Base-by-base conservation (phyloP, 306 rosid species). In the Leucaena leucocephala region DNA sequence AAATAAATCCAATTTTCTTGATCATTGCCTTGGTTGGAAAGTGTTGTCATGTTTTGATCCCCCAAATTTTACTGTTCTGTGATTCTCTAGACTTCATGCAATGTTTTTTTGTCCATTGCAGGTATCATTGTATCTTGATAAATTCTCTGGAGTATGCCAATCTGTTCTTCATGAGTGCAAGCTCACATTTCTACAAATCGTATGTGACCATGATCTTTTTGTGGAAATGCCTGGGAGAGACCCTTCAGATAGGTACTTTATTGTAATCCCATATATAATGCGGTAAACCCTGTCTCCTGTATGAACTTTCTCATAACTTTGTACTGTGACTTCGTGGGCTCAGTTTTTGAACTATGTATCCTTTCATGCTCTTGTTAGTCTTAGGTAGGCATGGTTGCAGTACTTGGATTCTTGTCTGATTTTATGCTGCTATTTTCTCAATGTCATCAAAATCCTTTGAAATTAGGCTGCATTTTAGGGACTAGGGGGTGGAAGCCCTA, bases 171-270 rank as follows among this genome's bases (percentile, higher is more conserved):
- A 95, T 59, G 98, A 95, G 74, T 91, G 98, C 93, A 95, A 92
- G 84, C 98, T 95, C 78, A 86, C 98, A 71, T 93, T 91, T 86
- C 83, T 95, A 74, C 98, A 93, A 86, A 90, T 95, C 71, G 74
- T 93, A 80, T 95, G 98, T 66, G 98, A 95, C 82, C 98, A 95
- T 19, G 98, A 95, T 86, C 98, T 95, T 66, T 95, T 95, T 84
- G 96, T 95, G 76, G 98, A 95, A 91, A 95, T 95, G 98, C 98
- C 98, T 71, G 98, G 98, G 35, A 90, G 98, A 87, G 98, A 95
- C 82, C 90, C 98, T 59, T 94, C 98, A 77, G 98, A 94, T 82
- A 94, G 98, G 98, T 94, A 87, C 72, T 61, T 68, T 19, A 57
- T 52, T 10, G 34, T 77, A 52, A 22, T 42, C 57, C 19, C 54